These are phyloP conservation scores for Chiua virens DNA, from an alignment of 768 basidiomycete species.

Conservation along the genomic window DNA sequence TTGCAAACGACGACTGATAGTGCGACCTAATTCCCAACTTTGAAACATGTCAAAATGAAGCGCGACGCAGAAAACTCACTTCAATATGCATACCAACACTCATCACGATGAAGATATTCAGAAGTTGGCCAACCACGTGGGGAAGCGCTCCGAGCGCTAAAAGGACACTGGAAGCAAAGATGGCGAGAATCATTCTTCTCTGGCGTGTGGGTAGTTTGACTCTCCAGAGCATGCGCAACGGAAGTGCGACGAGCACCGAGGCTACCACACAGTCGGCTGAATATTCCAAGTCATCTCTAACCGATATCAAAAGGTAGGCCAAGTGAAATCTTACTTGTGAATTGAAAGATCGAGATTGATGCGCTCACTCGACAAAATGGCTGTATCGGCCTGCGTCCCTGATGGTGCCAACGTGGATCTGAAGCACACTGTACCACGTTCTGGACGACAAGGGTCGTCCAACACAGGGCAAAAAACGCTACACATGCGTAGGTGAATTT, in stretches of 20 bases:
- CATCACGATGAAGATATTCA: neutral
- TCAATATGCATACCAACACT: neutral
- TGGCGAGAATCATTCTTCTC: slow-evolving; percentile 22
- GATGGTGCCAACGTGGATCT: neutral
- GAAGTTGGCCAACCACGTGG: neutral
- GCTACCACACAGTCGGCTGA: slow-evolving; percentile 8
- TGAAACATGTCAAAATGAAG: too few species aligned
- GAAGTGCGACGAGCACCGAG: slow-evolving; percentile 5
- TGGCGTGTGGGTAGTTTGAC: slow-evolving; percentile 16
- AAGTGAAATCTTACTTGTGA: neutral
- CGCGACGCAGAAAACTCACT: neutral
- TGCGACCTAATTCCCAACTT: slow-evolving; percentile 1
- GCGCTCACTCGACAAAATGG: neutral
- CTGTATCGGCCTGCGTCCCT: neutral
- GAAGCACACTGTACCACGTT: slow-evolving; percentile 1
- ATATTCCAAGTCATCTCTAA: too few species aligned
- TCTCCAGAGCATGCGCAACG: slow-evolving; percentile 20
- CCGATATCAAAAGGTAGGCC: too few species aligned
- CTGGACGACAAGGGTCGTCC: neutral
- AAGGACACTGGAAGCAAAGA: slow-evolving; percentile 19
- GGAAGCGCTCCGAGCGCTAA: slow-evolving; percentile 6
- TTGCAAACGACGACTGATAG: slow-evolving; percentile 19
- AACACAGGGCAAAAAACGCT: neutral
- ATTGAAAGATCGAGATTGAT: neutral
- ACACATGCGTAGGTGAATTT: neutral